phyloP scores from a whole-genome alignment of 805 yeast genomes.

The Crinitomyces ghanaensis region DNA sequence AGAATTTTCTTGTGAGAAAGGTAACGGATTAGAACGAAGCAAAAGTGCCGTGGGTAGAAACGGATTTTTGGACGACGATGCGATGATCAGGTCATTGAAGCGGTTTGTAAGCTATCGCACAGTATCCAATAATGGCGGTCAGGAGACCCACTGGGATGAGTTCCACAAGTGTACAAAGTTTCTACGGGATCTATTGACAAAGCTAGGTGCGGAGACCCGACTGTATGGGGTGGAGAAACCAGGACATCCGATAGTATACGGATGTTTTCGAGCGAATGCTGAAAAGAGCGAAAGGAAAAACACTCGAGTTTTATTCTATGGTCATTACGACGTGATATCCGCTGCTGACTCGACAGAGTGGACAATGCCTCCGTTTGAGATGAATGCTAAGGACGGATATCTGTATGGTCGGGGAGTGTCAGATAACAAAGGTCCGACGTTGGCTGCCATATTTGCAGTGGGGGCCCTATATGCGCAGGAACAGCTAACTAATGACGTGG shows the following conservation, averaged over 20 bases:
- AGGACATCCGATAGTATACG: conserved; percentile 71
- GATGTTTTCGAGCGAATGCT: conserved; percentile 41
- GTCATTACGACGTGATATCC: conserved; percentile 91
- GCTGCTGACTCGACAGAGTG: conserved; percentile 55
- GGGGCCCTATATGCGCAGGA: conserved; percentile 50
- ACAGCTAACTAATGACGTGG: conserved; percentile 56
- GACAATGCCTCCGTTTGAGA: conserved; percentile 66
- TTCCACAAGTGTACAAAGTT: conserved; percentile 80
- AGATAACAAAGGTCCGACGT: conserved; percentile 88
- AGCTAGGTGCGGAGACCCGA: conserved; percentile 53
- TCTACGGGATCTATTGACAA: conserved; percentile 47
- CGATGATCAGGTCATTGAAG: conserved; percentile 49
- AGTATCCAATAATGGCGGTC: conserved; percentile 65
- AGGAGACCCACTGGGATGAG: conserved; percentile 58
- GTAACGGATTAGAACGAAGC: neutral
- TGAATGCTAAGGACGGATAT: conserved; percentile 74
- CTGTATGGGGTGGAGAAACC: conserved; percentile 65
- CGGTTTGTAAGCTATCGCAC: conserved; percentile 61
- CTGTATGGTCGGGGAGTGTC: conserved; percentile 86
- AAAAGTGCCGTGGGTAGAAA: conserved; percentile 3
- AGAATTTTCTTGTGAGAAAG: neutral
- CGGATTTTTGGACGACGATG: conserved; percentile 43
- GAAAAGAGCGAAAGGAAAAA: conserved; percentile 7
- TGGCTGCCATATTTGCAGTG: conserved; percentile 80
- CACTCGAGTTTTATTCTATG: conserved; percentile 69